These are phyloP conservation scores for Daldinia sp. DNA, from an alignment of 2,329 filamentous ascomycete species.

Conservation along the genomic window DNA sequence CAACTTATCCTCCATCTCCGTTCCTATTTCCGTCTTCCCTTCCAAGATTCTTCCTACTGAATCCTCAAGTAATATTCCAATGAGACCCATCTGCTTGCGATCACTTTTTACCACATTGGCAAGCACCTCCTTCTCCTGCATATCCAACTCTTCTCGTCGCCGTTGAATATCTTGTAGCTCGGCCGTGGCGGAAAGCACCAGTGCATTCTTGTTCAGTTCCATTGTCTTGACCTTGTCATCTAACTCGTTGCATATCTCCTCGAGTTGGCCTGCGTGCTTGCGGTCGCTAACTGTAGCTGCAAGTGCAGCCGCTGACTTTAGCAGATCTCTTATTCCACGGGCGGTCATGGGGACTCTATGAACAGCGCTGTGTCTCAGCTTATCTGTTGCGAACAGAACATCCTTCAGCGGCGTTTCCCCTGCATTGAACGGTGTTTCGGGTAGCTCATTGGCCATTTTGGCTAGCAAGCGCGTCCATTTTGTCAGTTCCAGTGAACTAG, in stretches of 20 bases:
- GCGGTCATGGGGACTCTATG: conserved; percentile 45
- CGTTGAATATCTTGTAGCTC: conserved; percentile 47
- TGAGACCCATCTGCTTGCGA: conserved; percentile 42
- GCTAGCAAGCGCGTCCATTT: conserved; percentile 45
- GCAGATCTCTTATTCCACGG: conserved; percentile 41
- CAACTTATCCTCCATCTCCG: conserved; percentile 7
- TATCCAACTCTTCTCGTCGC: conserved; percentile 49
- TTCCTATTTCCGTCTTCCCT: conserved; percentile 14
- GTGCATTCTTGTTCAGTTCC: conserved; percentile 47
- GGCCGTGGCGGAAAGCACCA: conserved; percentile 41
- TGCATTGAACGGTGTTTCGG: conserved; percentile 36
- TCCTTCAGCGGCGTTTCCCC: conserved; percentile 28
- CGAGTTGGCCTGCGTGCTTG: conserved; percentile 41
- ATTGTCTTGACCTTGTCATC: conserved; percentile 45
- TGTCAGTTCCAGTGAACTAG: conserved; percentile 50
- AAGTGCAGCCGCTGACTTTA: conserved; percentile 43
- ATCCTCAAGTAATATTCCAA: conserved; percentile 45
- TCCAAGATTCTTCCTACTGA: conserved; percentile 34
- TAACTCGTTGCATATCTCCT: conserved; percentile 43
- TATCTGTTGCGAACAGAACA: conserved; percentile 40
- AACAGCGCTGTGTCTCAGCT: conserved; percentile 47
- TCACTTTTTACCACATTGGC: conserved; percentile 43
- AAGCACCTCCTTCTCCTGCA: conserved; percentile 45
- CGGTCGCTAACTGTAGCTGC: conserved; percentile 44
- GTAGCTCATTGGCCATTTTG: conserved; percentile 38